phyloP scores from a whole-genome alignment of 2,329 filamentous ascomycete species.

The Atkinsonella hypoxylon region DNA sequence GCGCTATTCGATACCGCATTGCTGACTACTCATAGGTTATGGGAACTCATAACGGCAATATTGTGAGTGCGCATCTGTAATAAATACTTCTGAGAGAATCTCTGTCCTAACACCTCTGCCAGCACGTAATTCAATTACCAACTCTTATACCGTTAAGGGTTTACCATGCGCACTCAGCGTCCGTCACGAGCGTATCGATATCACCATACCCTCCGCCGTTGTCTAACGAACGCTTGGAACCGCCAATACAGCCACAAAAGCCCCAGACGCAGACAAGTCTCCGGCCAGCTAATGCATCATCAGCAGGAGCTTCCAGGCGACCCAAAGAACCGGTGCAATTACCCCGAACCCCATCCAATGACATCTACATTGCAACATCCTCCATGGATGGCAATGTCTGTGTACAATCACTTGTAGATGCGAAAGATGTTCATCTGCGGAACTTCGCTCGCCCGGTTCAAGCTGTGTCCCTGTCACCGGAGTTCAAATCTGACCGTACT shows the following conservation, averaged over 20 bases:
- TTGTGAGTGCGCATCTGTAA: constrained; percentile 45
- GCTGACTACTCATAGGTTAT: constrained; percentile 50
- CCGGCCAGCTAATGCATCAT: constrained; percentile 27
- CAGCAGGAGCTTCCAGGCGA: constrained; percentile 39
- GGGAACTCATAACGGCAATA: constrained; percentile 93
- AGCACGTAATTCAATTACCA: constrained; percentile 81
- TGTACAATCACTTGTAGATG: constrained; percentile 73
- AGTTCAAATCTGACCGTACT: constrained; percentile 78
- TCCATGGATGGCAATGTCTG: constrained; percentile 96
- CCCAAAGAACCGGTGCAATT: constrained; percentile 43
- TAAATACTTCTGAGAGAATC: not conserved
- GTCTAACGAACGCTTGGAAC: constrained; percentile 31
- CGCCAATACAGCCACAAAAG: constrained; percentile 24
- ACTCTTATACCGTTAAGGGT: constrained; percentile 69
- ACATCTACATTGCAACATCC: constrained; percentile 85
- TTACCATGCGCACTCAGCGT: constrained; percentile 88
- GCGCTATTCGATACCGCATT: constrained; percentile 8
- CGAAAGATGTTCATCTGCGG: constrained; percentile 79
- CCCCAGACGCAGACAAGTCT: constrained; percentile 18
- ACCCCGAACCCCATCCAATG: constrained; percentile 69
- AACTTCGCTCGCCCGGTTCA: constrained; percentile 93
- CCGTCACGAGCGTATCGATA: constrained; percentile 78
- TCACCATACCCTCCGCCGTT: constrained; percentile 64
- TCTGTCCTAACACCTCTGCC: constrained; percentile 3
- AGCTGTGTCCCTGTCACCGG: constrained; percentile 84